Evolutionary conservation across 192 early-diverging fungal genomes (phyloP), one percentile per base, ranked within the genome.

Genomic region (Linnemannia hyalina): DNA sequence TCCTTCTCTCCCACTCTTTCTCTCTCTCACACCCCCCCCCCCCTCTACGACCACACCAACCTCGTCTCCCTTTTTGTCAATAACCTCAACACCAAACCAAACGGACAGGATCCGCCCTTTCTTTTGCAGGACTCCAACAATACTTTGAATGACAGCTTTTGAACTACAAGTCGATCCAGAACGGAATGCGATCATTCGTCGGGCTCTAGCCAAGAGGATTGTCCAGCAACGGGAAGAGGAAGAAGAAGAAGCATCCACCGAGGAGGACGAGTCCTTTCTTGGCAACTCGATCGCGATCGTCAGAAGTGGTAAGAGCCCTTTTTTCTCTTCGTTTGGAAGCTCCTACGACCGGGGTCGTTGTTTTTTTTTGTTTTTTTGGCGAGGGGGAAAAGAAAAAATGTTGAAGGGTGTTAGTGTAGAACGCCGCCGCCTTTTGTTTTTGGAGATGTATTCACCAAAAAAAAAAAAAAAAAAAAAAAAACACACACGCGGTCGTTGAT

Each of bases 141-240:
- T 32, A 9, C 32, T 60, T 65, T 78, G 82, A 77, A 83, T 85
- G 78, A 80, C 78, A 75, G 83, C 77, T n/a, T 85, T 80, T 68
- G 83, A 85, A 80, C 32, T 85, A 72, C 83, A 85, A 73, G 55
- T 85, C 41, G 79, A 85, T 77, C 78, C 83, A 73, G 83, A 80
- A 57, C 74, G 83, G 75, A 85, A 85, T 80, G 75, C 78, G 20
- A 46, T 77, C 38, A 80, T 85, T 80, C 83, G 83, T 70, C 78
- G 78, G 41, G 83, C 78, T 40, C 70, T 85, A 46, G 83, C 83
- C 35, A 85, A 80, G 73, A 75, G 83, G 75, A 85, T 85, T 68
- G 78, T 80, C 36, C 83, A 72, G 13, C 83, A 85, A 74, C 83
- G 83, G 22, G 83, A 85, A 44, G 38, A 80, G 0, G 83, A 85